Evolutionary conservation across 352 stramenopile genomes (phyloP), one percentile per base, ranked within the genome.

Genomic region (Stramenopiles sp.): DNA sequence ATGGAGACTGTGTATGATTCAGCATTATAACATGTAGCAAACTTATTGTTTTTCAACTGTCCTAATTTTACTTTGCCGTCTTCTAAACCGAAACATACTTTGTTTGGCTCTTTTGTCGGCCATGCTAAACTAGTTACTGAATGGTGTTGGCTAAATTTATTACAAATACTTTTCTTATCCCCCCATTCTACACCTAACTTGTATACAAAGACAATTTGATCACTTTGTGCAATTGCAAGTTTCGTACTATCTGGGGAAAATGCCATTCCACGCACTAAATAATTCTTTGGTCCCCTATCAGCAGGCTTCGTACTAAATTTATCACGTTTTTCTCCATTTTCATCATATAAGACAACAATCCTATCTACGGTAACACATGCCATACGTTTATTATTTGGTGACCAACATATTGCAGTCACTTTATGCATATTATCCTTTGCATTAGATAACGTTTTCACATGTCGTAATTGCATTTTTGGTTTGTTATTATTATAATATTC

Each of bases 171-270:
- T 83, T 97, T 97, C 83, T 97, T 97, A 82, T 97, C 92, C 13
- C 89, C 89, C 90, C 90, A 97, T 32, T 96, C 92, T 30, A 94
- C 79, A 0, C 92, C 90, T 69, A 96, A 90, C 84, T 97, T 97
- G 86, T 97, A 97, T 76, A 97, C 92, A 82, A 97, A 97, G 1
- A 97, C 90, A 79, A 97, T 97, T 84, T 96, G 96, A 86, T 97
- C 93, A 81, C 86, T 95, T 84, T 97, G 93, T 0, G 93, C 93
- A n/a, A 97, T 88, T 30, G 93, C 93, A 32, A 97, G 89, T 82
- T 95, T 96, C 82, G 88, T 89, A 43, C 88, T 94, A 80, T 97
- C 90, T 30, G 93, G 92, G 29, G 90, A 95, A 82, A 97, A 97
- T 79, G 85, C 88, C 63, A 97, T 90, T 43, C 86, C 86, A 6